A percentile compares a stretch with the other conserved stretches of the same genome.
Conservation (phyloP, 164 flowering plant species). For the Euptelea pleiosperma region DNA sequence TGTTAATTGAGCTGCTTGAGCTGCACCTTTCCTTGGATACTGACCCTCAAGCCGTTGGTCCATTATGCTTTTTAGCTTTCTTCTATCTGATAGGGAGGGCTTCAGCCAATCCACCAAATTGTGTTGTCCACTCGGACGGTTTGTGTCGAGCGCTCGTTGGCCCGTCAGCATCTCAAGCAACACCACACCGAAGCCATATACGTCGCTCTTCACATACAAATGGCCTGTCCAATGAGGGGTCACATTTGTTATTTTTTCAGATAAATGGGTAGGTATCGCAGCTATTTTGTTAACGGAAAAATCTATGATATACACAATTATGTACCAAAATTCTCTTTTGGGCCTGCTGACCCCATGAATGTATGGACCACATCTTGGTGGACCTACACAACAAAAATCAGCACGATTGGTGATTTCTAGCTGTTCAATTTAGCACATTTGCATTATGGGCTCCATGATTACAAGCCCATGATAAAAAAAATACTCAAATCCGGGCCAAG, state of each 20-base stretch:
- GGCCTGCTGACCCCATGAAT: too few species aligned
- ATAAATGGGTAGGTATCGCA: too few species aligned
- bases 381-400: too few species aligned
- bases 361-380: too few species aligned
- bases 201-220: slow-evolving; percentile 64
- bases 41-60: slow-evolving; percentile 48
- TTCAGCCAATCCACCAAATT: slow-evolving; percentile 53
- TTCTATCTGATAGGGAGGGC: slow-evolving; percentile 41
- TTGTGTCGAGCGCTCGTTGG: slow-evolving; percentile 40
- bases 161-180: slow-evolving; percentile 69
- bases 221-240: slow-evolving; percentile 37
- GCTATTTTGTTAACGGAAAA: too few species aligned
- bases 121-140: slow-evolving; percentile 37
- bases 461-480: not conserved
- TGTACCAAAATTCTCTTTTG: not conserved
- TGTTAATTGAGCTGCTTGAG: slow-evolving; percentile 37
- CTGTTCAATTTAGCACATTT: not conserved
- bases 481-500: not conserved
- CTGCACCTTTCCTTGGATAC: slow-evolving; percentile 46
- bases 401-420: too few species aligned
- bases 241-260: not conserved
- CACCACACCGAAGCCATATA: slow-evolving; percentile 70
- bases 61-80: slow-evolving; percentile 46
- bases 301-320: not conserved
- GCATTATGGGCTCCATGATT: not conserved